Evolutionary conservation across 371 early-diverging fungal genomes (phyloP).

Genomic region (Mucor saturninus): DNA sequence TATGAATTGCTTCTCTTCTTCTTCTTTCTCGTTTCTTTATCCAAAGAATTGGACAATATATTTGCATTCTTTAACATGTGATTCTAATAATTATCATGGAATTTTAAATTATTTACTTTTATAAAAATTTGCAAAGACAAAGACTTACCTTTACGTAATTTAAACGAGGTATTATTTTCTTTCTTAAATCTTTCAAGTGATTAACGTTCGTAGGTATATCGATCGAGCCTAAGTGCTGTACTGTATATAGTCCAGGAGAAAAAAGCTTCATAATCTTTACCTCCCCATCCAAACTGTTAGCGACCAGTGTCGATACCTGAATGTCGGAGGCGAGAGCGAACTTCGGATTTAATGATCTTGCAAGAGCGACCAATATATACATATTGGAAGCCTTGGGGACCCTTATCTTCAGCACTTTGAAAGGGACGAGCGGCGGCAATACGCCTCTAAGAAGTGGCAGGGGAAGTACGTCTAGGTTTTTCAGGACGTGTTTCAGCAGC

Average conservation of each 20-base stretch:
- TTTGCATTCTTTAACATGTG: background rate
- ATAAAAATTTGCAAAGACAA: background rate
- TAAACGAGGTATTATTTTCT: background rate
- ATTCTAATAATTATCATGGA: background rate
- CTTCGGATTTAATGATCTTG: conserved; percentile 2
- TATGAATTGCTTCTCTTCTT: background rate
- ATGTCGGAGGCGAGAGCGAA: background rate
- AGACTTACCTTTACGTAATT: background rate
- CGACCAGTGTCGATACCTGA: background rate
- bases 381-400: background rate
- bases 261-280: background rate
- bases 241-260: background rate
- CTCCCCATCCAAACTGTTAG: background rate
- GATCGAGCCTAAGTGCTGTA: background rate
- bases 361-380: conserved; percentile 5
- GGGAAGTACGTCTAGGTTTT: no score
- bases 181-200: background rate
- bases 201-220: background rate
- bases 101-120: background rate
- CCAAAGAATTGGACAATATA: background rate
- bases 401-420: background rate
- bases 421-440: background rate
- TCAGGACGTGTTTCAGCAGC: no score
- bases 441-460: no score
- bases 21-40: background rate